Evolutionary conservation across 805 yeast species (phyloP).

Genomic region (Teunomyces barrocoloradensis): DNA sequence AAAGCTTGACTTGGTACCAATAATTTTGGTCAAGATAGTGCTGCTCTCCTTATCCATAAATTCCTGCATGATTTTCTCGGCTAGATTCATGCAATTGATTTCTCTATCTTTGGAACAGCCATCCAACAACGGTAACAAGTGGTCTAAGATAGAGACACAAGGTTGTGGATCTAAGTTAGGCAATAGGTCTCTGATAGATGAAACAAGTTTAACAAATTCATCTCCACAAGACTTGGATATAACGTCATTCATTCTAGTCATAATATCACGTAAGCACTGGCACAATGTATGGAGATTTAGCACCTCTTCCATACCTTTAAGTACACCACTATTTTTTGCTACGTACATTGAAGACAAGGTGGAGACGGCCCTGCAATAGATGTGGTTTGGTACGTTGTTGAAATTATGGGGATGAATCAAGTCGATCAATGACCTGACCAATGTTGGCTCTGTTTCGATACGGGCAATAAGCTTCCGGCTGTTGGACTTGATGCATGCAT

Average conservation of each 20-base stretch:
- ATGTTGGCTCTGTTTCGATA: neutral
- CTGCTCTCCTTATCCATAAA: too few species aligned
- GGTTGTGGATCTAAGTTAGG: neutral
- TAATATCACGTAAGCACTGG: neutral
- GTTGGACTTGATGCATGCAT: neutral
- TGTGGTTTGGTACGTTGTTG: neutral
- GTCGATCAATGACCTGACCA: neutral
- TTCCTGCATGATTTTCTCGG: too few species aligned
- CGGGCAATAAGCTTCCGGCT: neutral
- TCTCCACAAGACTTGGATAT: neutral
- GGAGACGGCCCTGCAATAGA: neutral
- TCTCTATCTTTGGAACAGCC: neutral
- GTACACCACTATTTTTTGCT: neutral
- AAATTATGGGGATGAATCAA: neutral
- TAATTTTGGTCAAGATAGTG: neutral
- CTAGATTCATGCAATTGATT: neutral
- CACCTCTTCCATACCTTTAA: neutral
- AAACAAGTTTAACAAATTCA: neutral
- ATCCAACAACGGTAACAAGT: neutral
- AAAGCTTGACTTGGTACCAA: neutral
- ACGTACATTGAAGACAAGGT: neutral
- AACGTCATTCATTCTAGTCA: neutral
- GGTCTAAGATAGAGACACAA: neutral
- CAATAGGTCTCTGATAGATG: neutral
- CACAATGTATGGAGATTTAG: neutral